A percentile compares a stretch with the other conserved stretches of the same genome.
Conservation (phyloP, 2,329 filamentous ascomycete genomes). For the Clarireedia hainanense region DNA sequence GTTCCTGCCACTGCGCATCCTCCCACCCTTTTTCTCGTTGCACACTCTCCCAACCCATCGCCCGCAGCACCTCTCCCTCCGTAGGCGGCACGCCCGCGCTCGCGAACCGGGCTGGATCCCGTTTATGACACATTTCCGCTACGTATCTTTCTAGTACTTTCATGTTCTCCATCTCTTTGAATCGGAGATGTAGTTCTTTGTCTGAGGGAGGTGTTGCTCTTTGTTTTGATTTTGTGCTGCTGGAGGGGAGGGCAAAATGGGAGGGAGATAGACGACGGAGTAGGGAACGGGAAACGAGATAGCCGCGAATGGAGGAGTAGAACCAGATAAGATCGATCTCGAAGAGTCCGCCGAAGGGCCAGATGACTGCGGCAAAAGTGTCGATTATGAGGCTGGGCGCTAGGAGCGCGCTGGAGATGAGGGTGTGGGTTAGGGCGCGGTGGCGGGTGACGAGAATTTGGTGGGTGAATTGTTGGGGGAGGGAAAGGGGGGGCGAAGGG, state of each 20-base stretch:
- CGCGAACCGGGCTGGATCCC: conserved; percentile 7
- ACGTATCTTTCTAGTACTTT: background rate
- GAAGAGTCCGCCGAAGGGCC: conserved; percentile 28
- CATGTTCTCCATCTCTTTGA: background rate
- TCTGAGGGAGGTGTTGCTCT: background rate
- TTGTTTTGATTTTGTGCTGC: no score
- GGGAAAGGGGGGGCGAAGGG: background rate
- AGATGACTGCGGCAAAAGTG: conserved; percentile 21
- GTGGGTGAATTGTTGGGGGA: background rate
- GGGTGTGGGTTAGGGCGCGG: background rate
- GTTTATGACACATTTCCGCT: background rate
- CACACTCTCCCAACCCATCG: conserved; percentile 12
- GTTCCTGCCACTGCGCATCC: conserved; percentile 13
- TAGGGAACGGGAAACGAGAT: background rate
- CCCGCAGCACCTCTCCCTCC: conserved; percentile 9
- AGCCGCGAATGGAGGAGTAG: conserved; percentile 22
- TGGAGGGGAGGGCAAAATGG: background rate
- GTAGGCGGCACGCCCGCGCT: conserved; percentile 11
- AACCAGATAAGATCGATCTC: conserved; percentile 29
- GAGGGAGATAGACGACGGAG: background rate
- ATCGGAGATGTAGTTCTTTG: background rate
- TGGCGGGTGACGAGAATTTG: background rate
- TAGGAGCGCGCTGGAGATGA: background rate
- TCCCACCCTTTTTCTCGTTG: conserved; percentile 5
- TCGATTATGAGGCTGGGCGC: conserved; percentile 11